A percentile compares a stretch with the other conserved stretches of the same genome.
phyloP scores from a whole-genome alignment of 2,329 filamentous ascomycete genomes.

The Coniochaeta hoffmannii region DNA sequence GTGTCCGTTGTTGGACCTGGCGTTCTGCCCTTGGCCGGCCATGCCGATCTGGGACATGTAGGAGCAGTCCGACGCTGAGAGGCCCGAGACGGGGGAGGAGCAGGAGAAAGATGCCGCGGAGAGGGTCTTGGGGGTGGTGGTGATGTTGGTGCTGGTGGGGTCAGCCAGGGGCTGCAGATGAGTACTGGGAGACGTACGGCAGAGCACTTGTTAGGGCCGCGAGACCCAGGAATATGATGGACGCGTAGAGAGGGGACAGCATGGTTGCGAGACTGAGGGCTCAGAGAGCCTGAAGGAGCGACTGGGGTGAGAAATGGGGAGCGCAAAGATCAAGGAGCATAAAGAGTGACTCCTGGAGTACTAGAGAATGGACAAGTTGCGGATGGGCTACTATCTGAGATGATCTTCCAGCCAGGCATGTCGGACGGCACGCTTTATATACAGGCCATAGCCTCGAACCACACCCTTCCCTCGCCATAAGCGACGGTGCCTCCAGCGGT shows the following conservation, averaged over 20 bases:
- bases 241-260: not conserved
- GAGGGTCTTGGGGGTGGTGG: not conserved
- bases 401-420: no score
- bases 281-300: no score
- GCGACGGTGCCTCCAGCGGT: no score
- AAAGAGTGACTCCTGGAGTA: no score
- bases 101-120: constrained; percentile 6
- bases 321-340: no score
- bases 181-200: not conserved
- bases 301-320: no score
- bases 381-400: no score
- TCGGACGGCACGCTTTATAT: no score
- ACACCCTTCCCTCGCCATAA: no score
- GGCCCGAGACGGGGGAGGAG: constrained; percentile 12
- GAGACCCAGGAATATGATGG: not conserved
- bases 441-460: no score
- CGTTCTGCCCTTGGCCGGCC: constrained; percentile 17
- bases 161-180: not conserved
- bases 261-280: not conserved
- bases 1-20: constrained; percentile 11
- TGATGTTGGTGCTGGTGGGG: not conserved
- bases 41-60: constrained; percentile 21
- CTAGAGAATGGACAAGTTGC: no score
- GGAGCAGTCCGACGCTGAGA: constrained; percentile 16
- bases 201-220: not conserved